phyloP scores from a whole-genome alignment of 2,329 filamentous ascomycete species.

The Xylariaceae sp. region DNA sequence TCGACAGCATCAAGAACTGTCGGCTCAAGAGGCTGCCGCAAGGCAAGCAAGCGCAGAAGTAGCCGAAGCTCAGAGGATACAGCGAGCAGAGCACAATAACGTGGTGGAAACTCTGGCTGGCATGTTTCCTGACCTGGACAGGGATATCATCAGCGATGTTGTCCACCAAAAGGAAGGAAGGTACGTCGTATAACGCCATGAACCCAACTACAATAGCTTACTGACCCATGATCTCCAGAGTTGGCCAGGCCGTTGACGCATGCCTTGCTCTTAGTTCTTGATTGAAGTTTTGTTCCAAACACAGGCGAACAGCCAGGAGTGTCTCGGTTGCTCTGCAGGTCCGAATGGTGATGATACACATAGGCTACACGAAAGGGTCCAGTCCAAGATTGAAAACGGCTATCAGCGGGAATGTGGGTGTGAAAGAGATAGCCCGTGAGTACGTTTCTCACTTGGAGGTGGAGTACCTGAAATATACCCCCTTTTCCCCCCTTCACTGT shows the following conservation, averaged over 20 bases:
- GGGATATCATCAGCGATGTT: constrained; percentile 93
- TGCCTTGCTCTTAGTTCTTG: constrained; percentile 64
- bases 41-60: constrained; percentile 86
- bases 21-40: constrained; percentile 82
- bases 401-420: too few relatives aligned
- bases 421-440: too few relatives aligned
- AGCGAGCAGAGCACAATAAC: constrained; percentile 79
- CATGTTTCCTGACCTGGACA: constrained; percentile 96
- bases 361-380: too few relatives aligned
- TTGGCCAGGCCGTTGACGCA: constrained; percentile 80
- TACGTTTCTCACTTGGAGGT: too few relatives aligned
- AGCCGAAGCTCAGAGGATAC: constrained; percentile 79
- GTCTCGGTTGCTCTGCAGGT: too few relatives aligned
- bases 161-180: constrained; percentile 92
- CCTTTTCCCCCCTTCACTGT: too few relatives aligned
- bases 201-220: constrained; percentile 7
- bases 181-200: constrained; percentile 46
- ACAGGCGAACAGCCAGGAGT: too few relatives aligned
- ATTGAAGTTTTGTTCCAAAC: constrained; percentile 4
- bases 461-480: too few relatives aligned
- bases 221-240: constrained; percentile 43
- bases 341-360: too few relatives aligned
- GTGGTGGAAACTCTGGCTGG: constrained; percentile 90
- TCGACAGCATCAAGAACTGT: constrained; percentile 46
- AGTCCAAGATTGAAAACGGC: too few relatives aligned